Conservation (phyloP, 768 basidiomycete genomes). For the Roridomyces roridus region DNA sequence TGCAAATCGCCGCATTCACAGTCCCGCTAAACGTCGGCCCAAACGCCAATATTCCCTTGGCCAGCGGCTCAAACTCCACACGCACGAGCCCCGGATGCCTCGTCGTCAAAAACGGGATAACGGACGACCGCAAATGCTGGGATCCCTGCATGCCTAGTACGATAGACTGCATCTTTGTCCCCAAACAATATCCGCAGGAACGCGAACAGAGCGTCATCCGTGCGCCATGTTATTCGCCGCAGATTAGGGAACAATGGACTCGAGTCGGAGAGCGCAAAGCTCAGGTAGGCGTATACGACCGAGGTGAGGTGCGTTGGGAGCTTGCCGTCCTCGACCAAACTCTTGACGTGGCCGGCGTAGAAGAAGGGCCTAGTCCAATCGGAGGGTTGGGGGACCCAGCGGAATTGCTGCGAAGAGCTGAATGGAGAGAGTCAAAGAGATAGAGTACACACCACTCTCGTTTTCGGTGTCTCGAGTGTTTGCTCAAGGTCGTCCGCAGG, state of each 20-base stretch:
- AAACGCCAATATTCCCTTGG: no score
- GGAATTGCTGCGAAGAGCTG: not conserved
- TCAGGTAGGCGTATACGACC: not conserved
- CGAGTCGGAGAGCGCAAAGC: constrained; percentile 4
- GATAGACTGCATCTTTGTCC: not conserved
- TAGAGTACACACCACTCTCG: not conserved
- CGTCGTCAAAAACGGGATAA: constrained; percentile 5
- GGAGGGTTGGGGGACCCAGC: not conserved
- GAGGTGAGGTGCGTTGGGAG: not conserved
- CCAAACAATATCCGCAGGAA: constrained; percentile 7
- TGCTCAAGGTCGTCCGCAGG: not conserved
- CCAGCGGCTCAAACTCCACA: no score
- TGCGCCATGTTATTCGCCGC: constrained; percentile 7
- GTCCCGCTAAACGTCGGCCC: not conserved
- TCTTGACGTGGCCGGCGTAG: constrained; percentile 11
- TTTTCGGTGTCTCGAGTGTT: not conserved
- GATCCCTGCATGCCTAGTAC: not conserved
- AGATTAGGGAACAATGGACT: constrained; percentile 10
- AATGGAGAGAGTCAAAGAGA: not conserved
- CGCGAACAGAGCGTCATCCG: constrained; percentile 3
- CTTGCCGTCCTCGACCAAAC: not conserved
- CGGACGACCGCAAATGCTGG: not conserved
- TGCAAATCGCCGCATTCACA: not conserved
- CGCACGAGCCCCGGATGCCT: constrained; percentile 6
- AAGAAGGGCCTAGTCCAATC: constrained; percentile 9